Evolutionary conservation across 2,329 filamentous ascomycete species (phyloP).

Genomic region (Aspergillus sp.): DNA sequence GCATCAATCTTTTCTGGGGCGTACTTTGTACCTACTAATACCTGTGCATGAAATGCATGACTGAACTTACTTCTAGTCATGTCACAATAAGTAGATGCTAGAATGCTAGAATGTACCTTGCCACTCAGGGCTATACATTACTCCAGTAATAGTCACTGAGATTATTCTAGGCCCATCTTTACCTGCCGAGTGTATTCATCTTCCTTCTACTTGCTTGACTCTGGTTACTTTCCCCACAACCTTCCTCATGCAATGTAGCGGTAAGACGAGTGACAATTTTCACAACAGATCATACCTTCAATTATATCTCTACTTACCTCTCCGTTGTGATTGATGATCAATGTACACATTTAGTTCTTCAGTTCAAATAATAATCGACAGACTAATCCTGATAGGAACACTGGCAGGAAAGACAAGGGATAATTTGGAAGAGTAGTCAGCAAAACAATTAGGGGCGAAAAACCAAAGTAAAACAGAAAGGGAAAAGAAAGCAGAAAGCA

Average conservation of each 20-base stretch:
- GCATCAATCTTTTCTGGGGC: not conserved
- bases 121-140: not conserved
- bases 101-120: not conserved
- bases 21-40: not conserved
- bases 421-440: too few relatives aligned
- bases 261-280: not conserved
- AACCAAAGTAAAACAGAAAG: not conserved
- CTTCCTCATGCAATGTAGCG: not conserved
- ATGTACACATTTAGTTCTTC: not conserved
- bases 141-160: not conserved
- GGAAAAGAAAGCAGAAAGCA: not conserved
- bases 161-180: not conserved
- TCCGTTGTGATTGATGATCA: too few relatives aligned
- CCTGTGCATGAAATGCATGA: too few relatives aligned
- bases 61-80: not conserved
- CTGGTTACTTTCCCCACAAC: not conserved
- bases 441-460: too few relatives aligned
- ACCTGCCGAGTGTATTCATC: not conserved
- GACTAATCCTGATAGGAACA: too few relatives aligned
- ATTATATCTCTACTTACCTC: too few relatives aligned
- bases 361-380: not conserved
- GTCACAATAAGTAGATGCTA: not conserved
- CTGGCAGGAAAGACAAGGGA: too few relatives aligned
- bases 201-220: not conserved
- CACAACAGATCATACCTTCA: not conserved